phyloP scores from a whole-genome alignment of 495 filamentous ascomycete genomes.

The Cryomyces antarcticus region DNA sequence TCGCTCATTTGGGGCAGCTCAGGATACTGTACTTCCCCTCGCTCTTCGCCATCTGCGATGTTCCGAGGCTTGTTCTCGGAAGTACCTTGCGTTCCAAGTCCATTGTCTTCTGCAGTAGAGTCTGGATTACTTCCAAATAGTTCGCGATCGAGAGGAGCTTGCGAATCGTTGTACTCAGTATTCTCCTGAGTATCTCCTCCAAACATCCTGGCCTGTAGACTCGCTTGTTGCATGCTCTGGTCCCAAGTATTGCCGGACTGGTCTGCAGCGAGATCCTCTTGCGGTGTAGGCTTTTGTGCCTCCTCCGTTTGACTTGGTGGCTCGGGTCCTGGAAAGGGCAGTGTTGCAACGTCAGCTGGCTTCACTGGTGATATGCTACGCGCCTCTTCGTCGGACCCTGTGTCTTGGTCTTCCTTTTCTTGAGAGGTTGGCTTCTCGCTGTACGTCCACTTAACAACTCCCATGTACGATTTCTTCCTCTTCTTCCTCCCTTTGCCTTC shows the following conservation, averaged over 20 bases:
- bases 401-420: conserved; percentile 23
- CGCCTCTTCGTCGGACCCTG: conserved; percentile 3
- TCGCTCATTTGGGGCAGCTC: too few species aligned
- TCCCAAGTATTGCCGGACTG: conserved; percentile 1
- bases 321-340: neutral
- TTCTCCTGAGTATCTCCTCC: conserved; percentile 7
- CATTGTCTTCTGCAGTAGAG: neutral
- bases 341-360: neutral
- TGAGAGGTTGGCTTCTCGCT: conserved; percentile 46
- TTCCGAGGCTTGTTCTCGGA: too few species aligned
- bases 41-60: too few species aligned
- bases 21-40: too few species aligned
- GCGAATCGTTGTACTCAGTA: conserved; percentile 4
- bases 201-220: neutral
- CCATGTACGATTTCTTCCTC: conserved; percentile 43
- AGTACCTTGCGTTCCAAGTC: neutral
- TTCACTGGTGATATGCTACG: too few species aligned
- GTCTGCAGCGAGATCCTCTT: conserved; percentile 12
- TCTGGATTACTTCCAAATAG: neutral
- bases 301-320: conserved; percentile 9
- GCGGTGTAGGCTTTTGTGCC: neutral
- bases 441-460: conserved; percentile 49
- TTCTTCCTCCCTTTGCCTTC: conserved; percentile 49
- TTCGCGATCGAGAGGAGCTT: neutral
- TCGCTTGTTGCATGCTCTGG: conserved; percentile 4